A percentile compares a stretch with the other conserved stretches of the same genome.
These are phyloP conservation scores for Monilinia aucupariae DNA, from an alignment of 2,329 filamentous ascomycete species.

Conservation along the genomic window DNA sequence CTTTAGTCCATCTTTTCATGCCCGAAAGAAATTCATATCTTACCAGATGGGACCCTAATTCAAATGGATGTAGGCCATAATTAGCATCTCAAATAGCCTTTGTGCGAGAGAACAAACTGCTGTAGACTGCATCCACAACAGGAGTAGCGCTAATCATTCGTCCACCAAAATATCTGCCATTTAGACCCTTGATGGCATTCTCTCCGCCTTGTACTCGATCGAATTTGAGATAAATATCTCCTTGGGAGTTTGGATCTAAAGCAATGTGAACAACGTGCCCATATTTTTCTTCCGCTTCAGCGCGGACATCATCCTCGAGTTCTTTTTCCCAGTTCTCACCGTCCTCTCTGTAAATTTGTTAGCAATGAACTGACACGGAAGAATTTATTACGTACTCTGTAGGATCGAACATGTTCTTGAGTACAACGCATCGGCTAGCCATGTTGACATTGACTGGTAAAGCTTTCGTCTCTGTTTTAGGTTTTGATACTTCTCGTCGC, in stretches of 20 bases:
- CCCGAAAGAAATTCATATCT: neutral
- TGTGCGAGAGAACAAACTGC: constrained; percentile 85
- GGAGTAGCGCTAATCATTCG: constrained; percentile 89
- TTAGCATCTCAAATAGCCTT: constrained; percentile 63
- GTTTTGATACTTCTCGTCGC: constrained; percentile 67
- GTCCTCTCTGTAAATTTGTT: constrained; percentile 61
- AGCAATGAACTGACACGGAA: constrained; percentile 27
- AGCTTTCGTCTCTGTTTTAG: constrained; percentile 72
- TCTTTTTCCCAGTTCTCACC: constrained; percentile 87
- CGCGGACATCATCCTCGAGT: constrained; percentile 85
- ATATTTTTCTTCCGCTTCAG: constrained; percentile 92
- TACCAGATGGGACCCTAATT: constrained; percentile 32
- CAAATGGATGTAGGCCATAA: constrained; percentile 25
- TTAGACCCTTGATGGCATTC: constrained; percentile 95
- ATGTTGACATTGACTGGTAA: constrained; percentile 82
- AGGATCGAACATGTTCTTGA: constrained; percentile 94
- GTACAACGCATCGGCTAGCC: constrained; percentile 86
- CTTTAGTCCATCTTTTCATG: constrained; percentile 5
- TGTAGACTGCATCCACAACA: constrained; percentile 98
- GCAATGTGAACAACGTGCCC: constrained; percentile 96
- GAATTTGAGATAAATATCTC: constrained; percentile 98
- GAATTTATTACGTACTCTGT: constrained; percentile 63
- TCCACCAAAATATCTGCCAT: constrained; percentile 92
- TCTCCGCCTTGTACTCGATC: constrained; percentile 91
- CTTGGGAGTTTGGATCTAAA: constrained; percentile 85